A percentile compares a stretch with the other conserved stretches of the same genome.
Evolutionary conservation across 345 rosid species (phyloP).

Genomic region (Citrus trifoliata): DNA sequence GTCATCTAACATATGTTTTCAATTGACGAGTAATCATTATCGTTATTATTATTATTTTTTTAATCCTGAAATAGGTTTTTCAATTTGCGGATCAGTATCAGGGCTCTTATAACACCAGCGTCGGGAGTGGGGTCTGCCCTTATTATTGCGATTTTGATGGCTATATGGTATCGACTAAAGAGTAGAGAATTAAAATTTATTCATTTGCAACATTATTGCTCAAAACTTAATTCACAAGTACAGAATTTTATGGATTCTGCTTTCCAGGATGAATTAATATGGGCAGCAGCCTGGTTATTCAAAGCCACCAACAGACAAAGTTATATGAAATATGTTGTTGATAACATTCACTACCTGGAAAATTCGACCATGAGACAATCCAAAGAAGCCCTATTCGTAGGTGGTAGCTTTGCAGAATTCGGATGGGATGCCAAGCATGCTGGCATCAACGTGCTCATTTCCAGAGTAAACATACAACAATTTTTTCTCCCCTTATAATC

Average conservation of each 20-base stretch:
- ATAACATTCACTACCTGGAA: slow-evolving; percentile 15
- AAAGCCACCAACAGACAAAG: slow-evolving; percentile 47
- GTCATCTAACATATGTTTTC: background rate
- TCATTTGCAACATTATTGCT: background rate
- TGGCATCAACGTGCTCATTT: slow-evolving; percentile 65
- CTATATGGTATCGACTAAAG: slow-evolving; percentile 35
- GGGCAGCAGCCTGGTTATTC: slow-evolving; percentile 88
- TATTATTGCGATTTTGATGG: slow-evolving; percentile 68
- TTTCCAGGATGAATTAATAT: slow-evolving; percentile 73
- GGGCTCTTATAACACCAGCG: slow-evolving; percentile 50
- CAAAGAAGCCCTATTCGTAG: slow-evolving; percentile 4
- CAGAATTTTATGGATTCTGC: background rate
- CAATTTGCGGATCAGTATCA: slow-evolving; percentile 60
- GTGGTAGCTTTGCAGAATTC: slow-evolving; percentile 42
- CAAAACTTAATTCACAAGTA: background rate
- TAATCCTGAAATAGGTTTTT: slow-evolving; percentile 40
- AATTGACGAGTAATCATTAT: background rate
- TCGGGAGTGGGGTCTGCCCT: slow-evolving; percentile 55
- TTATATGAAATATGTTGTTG: slow-evolving; percentile 37
- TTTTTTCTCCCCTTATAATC: slow-evolving; percentile 9
- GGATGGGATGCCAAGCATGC: slow-evolving; percentile 84
- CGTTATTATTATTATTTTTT: background rate
- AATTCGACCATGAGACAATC: background rate
- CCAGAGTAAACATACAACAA: slow-evolving; percentile 36
- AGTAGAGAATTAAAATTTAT: background rate